Evolutionary conservation across 2,329 filamentous ascomycete species (phyloP).

Genomic region (Penicillium occitanis): DNA sequence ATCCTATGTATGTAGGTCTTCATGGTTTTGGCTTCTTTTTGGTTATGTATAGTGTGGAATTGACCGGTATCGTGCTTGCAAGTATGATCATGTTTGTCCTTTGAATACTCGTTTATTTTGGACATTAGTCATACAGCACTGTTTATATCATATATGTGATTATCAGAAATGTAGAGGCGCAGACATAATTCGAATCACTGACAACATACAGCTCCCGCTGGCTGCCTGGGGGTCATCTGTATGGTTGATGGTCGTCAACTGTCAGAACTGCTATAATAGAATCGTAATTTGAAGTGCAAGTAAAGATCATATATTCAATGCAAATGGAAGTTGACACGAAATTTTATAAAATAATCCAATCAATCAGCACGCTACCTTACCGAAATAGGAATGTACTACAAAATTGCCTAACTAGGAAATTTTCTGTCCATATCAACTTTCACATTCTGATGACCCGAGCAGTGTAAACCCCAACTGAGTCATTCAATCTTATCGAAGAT

Average conservation of each 20-base stretch:
- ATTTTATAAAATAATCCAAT: not conserved
- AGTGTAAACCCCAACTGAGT: not conserved
- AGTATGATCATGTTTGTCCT: too few relatives aligned
- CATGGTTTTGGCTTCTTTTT: too few relatives aligned
- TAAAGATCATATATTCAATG: not conserved
- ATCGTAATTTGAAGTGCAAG: too few relatives aligned
- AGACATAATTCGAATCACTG: too few relatives aligned
- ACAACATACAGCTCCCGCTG: too few relatives aligned
- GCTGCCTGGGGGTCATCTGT: too few relatives aligned
- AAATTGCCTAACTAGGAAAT: slow-evolving; percentile 1
- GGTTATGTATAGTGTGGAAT: not conserved
- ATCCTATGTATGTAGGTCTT: not conserved
- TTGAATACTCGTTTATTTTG: too few relatives aligned
- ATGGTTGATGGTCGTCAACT: too few relatives aligned
- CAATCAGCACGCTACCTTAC: not conserved
- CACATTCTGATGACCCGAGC: not conserved
- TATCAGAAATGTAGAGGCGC: too few relatives aligned
- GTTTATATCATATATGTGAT: too few relatives aligned
- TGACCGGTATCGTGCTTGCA: too few relatives aligned
- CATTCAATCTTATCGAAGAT: not conserved
- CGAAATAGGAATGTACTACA: not conserved
- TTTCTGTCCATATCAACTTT: not conserved
- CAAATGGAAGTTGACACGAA: not conserved
- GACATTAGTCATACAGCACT: too few relatives aligned
- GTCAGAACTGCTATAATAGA: not conserved